Conservation (phyloP, 768 basidiomycete species). For the Porpolomopsis calyptriformis region DNA sequence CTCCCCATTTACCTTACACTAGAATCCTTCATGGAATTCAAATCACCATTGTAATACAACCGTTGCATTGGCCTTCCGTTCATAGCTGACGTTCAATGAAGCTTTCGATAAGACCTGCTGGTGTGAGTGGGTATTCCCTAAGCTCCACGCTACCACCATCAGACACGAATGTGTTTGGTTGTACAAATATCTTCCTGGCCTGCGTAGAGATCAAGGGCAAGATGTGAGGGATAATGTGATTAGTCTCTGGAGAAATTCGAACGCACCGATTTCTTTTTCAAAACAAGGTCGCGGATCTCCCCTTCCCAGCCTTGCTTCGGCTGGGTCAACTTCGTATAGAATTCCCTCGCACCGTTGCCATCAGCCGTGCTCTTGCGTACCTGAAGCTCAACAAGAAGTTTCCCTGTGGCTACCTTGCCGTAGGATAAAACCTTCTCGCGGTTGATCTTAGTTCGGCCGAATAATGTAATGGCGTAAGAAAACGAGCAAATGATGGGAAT, state of each 20-base stretch:
- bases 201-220: conserved; percentile 19
- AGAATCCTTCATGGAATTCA: neutral
- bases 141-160: conserved; percentile 58
- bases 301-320: conserved; percentile 64
- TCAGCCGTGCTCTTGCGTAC: conserved; percentile 82
- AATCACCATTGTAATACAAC: neutral
- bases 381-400: conserved; percentile 70
- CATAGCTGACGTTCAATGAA: conserved; percentile 51
- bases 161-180: conserved; percentile 69
- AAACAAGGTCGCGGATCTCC: conserved; percentile 65
- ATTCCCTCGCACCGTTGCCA: conserved; percentile 65
- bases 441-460: conserved; percentile 43
- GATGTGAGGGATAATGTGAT: neutral
- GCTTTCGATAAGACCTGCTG: conserved; percentile 68
- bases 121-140: conserved; percentile 68
- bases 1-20: neutral
- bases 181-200: conserved; percentile 80
- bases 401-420: conserved; percentile 58
- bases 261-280: conserved; percentile 68
- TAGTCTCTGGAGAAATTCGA: neutral
- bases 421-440: conserved; percentile 52
- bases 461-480: neutral
- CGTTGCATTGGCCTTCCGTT: neutral
- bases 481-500: neutral
- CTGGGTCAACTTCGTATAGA: conserved; percentile 70